Evolutionary conservation across 2,329 filamentous ascomycete species (phyloP), one percentile per base, ranked within the genome.

Genomic region (Lachnellula arida): DNA sequence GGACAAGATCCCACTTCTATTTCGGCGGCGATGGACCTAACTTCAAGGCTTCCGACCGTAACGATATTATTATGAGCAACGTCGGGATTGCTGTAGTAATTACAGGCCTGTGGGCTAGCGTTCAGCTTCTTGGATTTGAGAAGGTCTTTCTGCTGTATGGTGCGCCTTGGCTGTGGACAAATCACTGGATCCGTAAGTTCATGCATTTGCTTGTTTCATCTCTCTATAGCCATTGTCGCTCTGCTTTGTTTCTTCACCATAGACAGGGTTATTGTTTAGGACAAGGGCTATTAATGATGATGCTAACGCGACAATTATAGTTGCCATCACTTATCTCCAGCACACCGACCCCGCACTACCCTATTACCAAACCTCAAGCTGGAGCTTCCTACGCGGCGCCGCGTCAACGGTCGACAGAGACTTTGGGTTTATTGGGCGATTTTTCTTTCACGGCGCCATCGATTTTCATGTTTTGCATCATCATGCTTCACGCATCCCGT

Each of bases 281-380:
- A 32, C 1, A 32, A 32, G 28, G 8, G 54, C 12, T 6, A 19
- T 12, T 23, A 25, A 49, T 32, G 54, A 53, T 35, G 46, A 46
- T 64, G 65, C 67, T 62, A 58, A 64, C 50, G 39, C 34, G 32
- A 39, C 25, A 51, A 51, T 49, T 28, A 59, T 39, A 83, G 84
- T 89, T n/a, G 84, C 84, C 59, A 88, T 89, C 67, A 89, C 86
- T 44, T 89, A 86, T 71, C 82, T 89, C 15, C 86, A 89, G 71
- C 86, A 89, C 76, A 86, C 83, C 49, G 81, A 87, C 46, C 49
- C 48, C 25, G 70, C 73, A n/a, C 72, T 84, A 17, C 78, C 78
- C n/a, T 80, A 86, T 70, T 86, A 82, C 66, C 77, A 79, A 11
- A 75, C 76, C 32, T 74, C 78, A 28, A 73, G 73, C 46, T 86